These are phyloP conservation scores for Russula griseocarnosa DNA, from an alignment of 768 basidiomycete species.

Conservation along the genomic window DNA sequence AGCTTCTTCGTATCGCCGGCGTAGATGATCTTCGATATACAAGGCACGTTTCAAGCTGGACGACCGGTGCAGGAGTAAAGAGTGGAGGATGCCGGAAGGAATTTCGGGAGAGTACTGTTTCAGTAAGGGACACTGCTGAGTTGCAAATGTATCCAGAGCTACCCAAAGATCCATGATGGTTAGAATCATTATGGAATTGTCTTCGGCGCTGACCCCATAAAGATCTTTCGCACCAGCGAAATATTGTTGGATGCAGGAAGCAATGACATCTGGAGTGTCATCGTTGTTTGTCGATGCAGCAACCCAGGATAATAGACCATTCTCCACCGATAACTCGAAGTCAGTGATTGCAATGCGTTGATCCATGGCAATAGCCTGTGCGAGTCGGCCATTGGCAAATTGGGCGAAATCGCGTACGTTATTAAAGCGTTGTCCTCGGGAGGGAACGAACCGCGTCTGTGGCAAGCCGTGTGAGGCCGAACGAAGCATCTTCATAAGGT, in stretches of 20 bases:
- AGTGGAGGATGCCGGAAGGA: constrained; percentile 37
- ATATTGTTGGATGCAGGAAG: constrained; percentile 20
- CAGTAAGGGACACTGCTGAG: constrained; percentile 39
- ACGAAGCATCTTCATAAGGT: constrained; percentile 8
- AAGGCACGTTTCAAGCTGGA: constrained; percentile 8
- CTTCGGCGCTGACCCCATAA: constrained; percentile 22
- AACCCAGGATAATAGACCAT: constrained; percentile 6
- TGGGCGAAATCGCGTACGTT: neutral
- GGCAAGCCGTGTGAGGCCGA: neutral
- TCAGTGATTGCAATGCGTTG: constrained; percentile 10
- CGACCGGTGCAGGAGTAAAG: constrained; percentile 40
- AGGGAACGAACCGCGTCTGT: neutral
- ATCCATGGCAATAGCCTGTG: constrained; percentile 3
- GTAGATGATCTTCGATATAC: constrained; percentile 18
- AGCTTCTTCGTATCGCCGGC: constrained; percentile 1
- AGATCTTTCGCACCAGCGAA: neutral
- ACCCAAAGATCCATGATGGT: constrained; percentile 50
- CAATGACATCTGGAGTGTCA: constrained; percentile 1
- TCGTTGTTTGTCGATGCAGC: neutral
- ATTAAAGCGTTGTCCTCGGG: constrained; percentile 1
- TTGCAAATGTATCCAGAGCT: constrained; percentile 41
- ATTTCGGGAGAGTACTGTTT: constrained; percentile 46
- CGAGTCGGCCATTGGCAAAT: constrained; percentile 4
- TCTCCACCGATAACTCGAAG: constrained; percentile 20
- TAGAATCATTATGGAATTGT: constrained; percentile 42